These are phyloP conservation scores for Brasenia schreberi DNA, from an alignment of 164 flowering plant genomes.

Conservation along the genomic window DNA sequence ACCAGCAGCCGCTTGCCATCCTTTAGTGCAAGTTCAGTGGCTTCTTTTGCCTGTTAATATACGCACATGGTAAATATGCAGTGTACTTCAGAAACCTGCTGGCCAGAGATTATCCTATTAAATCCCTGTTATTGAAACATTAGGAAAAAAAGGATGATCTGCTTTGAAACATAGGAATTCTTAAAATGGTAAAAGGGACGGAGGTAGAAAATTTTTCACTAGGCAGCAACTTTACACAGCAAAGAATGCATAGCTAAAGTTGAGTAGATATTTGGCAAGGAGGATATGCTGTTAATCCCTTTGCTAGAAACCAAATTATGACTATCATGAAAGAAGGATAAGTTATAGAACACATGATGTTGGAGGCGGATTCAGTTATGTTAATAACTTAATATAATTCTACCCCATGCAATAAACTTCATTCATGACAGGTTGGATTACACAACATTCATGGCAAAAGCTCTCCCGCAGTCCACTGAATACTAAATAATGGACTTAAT, in stretches of 20 bases:
- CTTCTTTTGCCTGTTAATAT: conserved; percentile 54
- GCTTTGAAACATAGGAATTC: background rate
- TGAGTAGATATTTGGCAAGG: background rate
- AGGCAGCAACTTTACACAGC: background rate
- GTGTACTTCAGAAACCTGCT: background rate
- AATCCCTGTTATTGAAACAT: background rate
- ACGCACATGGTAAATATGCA: background rate
- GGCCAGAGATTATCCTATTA: background rate
- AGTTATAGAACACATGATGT: too few relatives aligned
- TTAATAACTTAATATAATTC: too few relatives aligned
- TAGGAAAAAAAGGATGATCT: background rate
- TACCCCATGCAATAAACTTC: background rate
- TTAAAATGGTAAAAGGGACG: background rate
- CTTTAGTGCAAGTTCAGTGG: conserved; percentile 54
- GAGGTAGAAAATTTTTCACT: background rate
- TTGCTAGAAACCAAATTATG: background rate
- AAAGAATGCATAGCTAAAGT: background rate
- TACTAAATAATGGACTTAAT: too few relatives aligned
- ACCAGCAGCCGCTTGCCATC: conserved; percentile 72
- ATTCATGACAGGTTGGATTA: background rate
- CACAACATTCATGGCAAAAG: too few relatives aligned
- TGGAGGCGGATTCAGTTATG: too few relatives aligned
- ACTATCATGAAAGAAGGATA: background rate
- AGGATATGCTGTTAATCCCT: background rate
- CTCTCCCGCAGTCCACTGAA: too few relatives aligned